phyloP scores from a whole-genome alignment of 495 filamentous ascomycete species.

The Hypoxylon crocopeplum region DNA sequence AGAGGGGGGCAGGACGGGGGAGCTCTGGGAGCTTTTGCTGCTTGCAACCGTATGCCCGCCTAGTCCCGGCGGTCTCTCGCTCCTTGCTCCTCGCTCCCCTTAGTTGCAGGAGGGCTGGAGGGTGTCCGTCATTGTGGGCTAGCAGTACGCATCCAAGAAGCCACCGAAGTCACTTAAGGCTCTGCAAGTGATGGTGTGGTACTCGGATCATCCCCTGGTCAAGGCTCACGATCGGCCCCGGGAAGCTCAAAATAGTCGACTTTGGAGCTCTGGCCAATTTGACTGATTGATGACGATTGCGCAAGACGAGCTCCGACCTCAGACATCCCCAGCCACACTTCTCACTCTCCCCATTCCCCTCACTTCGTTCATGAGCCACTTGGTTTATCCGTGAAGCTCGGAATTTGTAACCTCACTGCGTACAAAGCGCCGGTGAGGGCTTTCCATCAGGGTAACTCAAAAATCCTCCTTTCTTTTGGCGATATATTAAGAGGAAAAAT shows the following conservation, averaged over 20 bases:
- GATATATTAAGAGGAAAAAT: too few species aligned
- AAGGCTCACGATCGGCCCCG: slow-evolving; percentile 29
- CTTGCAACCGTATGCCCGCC: slow-evolving; percentile 4
- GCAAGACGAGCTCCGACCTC: slow-evolving; percentile 18
- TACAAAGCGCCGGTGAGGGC: neutral
- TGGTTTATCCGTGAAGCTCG: slow-evolving; percentile 23
- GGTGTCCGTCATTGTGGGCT: slow-evolving; percentile 31
- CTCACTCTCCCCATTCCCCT: neutral
- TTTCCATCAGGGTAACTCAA: too few species aligned
- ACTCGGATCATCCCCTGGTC: slow-evolving; percentile 31
- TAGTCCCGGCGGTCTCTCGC: neutral
- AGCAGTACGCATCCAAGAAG: slow-evolving; percentile 22
- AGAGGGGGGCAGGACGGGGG: slow-evolving; percentile 34
- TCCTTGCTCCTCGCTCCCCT: slow-evolving; percentile 2
- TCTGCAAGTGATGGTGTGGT: slow-evolving; percentile 29
- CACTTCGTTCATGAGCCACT: slow-evolving; percentile 30
- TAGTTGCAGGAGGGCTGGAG: slow-evolving; percentile 24
- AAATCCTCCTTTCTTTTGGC: too few species aligned
- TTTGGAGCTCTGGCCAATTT: slow-evolving; percentile 5
- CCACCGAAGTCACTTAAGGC: slow-evolving; percentile 27
- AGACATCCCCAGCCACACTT: slow-evolving; percentile 31
- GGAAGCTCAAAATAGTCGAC: slow-evolving; percentile 32
- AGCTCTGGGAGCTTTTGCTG: slow-evolving; percentile 41
- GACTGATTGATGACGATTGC: slow-evolving; percentile 29
- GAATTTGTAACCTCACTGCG: neutral